Evolutionary conservation across 1,284 basidiomycete genomes (phyloP), one percentile per base, ranked within the genome.

Genomic region (Phylloboletellus chloephorus): DNA sequence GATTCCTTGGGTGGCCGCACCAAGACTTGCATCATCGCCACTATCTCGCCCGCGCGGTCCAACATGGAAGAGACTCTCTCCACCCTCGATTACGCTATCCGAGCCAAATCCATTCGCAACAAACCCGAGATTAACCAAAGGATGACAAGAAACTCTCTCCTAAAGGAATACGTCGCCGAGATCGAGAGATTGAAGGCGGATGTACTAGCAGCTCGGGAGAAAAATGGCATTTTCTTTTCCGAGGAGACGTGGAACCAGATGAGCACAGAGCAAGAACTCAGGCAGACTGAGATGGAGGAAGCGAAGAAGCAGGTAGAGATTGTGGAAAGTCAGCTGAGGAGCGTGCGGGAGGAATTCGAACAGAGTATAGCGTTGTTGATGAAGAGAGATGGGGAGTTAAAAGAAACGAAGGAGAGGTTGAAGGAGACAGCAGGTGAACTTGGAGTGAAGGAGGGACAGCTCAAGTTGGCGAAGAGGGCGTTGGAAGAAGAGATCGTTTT

Each of bases 1-100:
- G 96, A 99, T 64, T 99, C 96, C 12, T 76, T 99, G 5, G 96
- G 96, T n/a, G 96, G 96, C 0, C 78, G 84, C 17, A 98, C 96
- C 7, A 98, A 98, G 69, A 99, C 96, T 0, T 97, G 92, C 58
- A 95, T 99, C 60, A 88, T 99, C 49, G 96, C 96, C 0, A 98
- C 95, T 1, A 78, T 96, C 52, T 93, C 89, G 7, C 93, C 94
- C 2, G 88, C 90, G 4, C 79, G 87, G 15, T 87, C 81, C 19
- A 98, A 96, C 61, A 78, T 96, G 67, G 96, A 99, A 65, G 96
- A 98, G 66, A 98, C 96, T 0, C 77, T 97, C 15, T 97, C 94
- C 1, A 99, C 96, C 0, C 83, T 99, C 31, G 94, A 98, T 64
- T 99, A 99, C 56, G 96, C 96, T 12, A 77, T 93, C 29, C 85